A percentile compares a stretch with the other conserved stretches of the same genome.
phyloP scores from a whole-genome alignment of 2,329 filamentous ascomycete species.

The Trichoderma aggressivum region DNA sequence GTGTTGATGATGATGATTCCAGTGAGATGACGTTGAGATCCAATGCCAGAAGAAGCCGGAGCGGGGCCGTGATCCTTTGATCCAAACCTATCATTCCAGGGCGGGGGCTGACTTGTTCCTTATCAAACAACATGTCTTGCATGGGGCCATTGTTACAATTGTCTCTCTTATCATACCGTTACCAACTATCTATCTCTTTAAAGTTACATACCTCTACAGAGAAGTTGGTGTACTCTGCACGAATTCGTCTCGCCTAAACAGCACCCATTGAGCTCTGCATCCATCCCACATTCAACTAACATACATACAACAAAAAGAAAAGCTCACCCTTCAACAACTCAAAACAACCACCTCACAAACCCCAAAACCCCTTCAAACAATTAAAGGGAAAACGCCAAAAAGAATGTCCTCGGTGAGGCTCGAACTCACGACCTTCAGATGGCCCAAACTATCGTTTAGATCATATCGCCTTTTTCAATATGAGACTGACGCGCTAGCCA shows the following conservation, averaged over 20 bases:
- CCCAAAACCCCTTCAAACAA: neutral
- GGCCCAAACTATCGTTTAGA: constrained; percentile 28
- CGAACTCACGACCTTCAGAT: constrained; percentile 51
- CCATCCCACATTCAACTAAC: neutral
- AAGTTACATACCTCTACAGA: neutral
- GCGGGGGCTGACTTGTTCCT: neutral
- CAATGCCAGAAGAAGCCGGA: neutral
- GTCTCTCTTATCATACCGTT: neutral
- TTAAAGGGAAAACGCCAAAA: neutral
- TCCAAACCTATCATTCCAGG: neutral
- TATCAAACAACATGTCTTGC: neutral
- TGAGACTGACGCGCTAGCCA: constrained; percentile 19
- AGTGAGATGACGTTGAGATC: neutral
- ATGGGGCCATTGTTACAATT: neutral
- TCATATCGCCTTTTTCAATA: constrained; percentile 21
- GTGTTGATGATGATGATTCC: neutral
- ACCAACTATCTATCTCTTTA: neutral
- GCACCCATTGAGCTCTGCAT: neutral
- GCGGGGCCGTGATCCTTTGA: neutral
- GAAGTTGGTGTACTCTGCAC: too few species aligned
- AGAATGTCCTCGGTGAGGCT: constrained; percentile 43
- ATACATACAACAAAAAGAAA: neutral
- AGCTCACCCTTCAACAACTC: neutral
- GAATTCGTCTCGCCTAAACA: rapidly evolving
- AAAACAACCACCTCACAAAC: neutral